A percentile compares a stretch with the other conserved stretches of the same genome.
Conservation (phyloP, 148 eudicot species). For the Pharnaceum exiguum region DNA sequence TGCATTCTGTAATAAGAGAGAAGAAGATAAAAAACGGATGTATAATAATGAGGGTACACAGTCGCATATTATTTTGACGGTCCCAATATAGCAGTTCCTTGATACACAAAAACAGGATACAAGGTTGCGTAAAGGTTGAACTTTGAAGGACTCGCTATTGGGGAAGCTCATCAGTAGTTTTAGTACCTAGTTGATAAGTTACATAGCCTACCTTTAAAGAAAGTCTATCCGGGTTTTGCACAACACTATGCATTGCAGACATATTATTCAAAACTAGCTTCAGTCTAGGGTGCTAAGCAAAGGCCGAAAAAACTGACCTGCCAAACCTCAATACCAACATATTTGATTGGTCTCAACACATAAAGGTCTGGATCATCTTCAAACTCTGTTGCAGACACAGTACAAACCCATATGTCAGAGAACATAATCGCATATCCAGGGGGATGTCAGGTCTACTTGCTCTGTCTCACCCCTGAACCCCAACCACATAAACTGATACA, state of each 20-base stretch:
- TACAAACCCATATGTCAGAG: not conserved
- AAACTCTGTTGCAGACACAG: slow-evolving; percentile 46
- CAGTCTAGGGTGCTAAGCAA: not conserved
- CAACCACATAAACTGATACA: not conserved
- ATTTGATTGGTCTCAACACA: slow-evolving; percentile 82
- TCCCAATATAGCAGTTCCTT: too few relatives aligned
- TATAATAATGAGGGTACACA: too few relatives aligned
- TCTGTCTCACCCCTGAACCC: not conserved
- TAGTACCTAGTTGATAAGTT: too few relatives aligned
- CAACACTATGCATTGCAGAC: not conserved
- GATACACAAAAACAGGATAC: too few relatives aligned
- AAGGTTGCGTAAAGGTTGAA: too few relatives aligned
- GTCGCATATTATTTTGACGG: too few relatives aligned
- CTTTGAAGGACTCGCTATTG: too few relatives aligned
- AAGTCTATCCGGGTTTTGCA: not conserved
- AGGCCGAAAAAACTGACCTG: slow-evolving; percentile 57
- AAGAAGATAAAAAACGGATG: too few relatives aligned
- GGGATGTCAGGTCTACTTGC: not conserved
- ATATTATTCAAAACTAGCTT: slow-evolving; percentile 6
- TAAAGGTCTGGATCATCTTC: slow-evolving; percentile 98
- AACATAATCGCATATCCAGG: not conserved
- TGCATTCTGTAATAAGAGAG: too few relatives aligned
- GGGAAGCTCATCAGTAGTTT: too few relatives aligned
- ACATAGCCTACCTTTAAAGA: too few relatives aligned
- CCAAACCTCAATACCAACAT: slow-evolving; percentile 96